Conservation (phyloP, 208 protist species). For the Lotmaria passim region DNA sequence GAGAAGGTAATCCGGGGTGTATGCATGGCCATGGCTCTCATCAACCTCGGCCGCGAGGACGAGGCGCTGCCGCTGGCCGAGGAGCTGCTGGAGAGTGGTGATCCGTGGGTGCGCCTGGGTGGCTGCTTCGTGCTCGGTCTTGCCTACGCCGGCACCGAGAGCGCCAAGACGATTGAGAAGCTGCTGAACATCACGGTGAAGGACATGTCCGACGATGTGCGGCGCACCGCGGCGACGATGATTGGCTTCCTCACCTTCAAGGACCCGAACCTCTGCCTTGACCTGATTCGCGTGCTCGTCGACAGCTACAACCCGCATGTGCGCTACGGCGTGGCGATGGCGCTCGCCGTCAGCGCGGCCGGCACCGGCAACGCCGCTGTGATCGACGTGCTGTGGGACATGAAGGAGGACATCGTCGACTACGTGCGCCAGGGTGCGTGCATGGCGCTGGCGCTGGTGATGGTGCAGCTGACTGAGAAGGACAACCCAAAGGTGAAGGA, state of each 20-base stretch:
- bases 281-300: conserved; percentile 78
- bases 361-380: conserved; percentile 94
- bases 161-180: conserved; percentile 93
- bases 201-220: conserved; percentile 98
- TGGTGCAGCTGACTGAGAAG: conserved; percentile 94
- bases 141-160: conserved; percentile 97
- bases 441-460: conserved; percentile 97
- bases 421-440: conserved; percentile 98
- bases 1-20: conserved; percentile 99
- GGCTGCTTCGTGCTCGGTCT: conserved; percentile 97
- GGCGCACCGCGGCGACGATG: conserved; percentile 97
- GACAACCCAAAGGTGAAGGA: conserved; percentile 92
- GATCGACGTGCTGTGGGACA: conserved; percentile 94
- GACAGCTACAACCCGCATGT: conserved; percentile 99
- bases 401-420: conserved; percentile 95
- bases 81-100: conserved; percentile 92
- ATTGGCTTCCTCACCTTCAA: conserved; percentile 98
- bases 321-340: conserved; percentile 97
- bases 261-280: conserved; percentile 92
- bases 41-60: conserved; percentile 97
- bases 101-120: conserved; percentile 97
- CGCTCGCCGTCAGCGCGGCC: conserved; percentile 97
- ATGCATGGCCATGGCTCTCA: conserved; percentile 96
- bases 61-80: conserved; percentile 94
- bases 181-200: conserved; percentile 97